Conservation (phyloP, 2,329 filamentous ascomycete genomes). For the Furcasterigmium sp. region DNA sequence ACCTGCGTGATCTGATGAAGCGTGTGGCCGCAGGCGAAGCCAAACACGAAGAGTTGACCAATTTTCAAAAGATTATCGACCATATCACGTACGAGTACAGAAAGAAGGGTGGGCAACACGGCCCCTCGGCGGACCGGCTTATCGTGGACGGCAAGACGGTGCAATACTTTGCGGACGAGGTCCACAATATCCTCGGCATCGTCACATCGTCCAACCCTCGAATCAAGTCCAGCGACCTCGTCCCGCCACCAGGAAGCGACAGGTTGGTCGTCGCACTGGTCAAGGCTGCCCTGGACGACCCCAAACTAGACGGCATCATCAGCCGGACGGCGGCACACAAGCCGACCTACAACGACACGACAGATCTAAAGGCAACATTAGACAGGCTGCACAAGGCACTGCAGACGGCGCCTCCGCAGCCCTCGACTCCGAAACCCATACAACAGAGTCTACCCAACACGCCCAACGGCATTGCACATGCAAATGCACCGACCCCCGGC, state of each 20-base stretch:
- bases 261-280: conserved; percentile 51
- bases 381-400: conserved; percentile 41
- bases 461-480: too few species aligned
- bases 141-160: conserved; percentile 51
- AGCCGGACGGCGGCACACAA: conserved; percentile 47
- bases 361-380: conserved; percentile 47
- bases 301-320: conserved; percentile 43
- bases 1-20: conserved; percentile 76
- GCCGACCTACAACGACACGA: conserved; percentile 45
- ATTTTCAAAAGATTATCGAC: conserved; percentile 78
- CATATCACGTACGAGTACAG: conserved; percentile 62
- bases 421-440: conserved; percentile 9
- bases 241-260: conserved; percentile 49
- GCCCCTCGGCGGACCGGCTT: conserved; percentile 49
- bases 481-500: conserved; percentile 5
- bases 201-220: conserved; percentile 53
- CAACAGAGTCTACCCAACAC: conserved; percentile 16
- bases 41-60: conserved; percentile 62
- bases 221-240: conserved; percentile 47
- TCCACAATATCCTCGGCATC: conserved; percentile 52
- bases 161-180: conserved; percentile 55
- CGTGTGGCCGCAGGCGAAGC: conserved; percentile 70
- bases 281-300: conserved; percentile 51
- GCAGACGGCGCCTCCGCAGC: conserved; percentile 25
- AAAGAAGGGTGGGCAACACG: conserved; percentile 42